Evolutionary conservation across 306 rosid genomes (phyloP).

Genomic region (Lagenaria siceraria): DNA sequence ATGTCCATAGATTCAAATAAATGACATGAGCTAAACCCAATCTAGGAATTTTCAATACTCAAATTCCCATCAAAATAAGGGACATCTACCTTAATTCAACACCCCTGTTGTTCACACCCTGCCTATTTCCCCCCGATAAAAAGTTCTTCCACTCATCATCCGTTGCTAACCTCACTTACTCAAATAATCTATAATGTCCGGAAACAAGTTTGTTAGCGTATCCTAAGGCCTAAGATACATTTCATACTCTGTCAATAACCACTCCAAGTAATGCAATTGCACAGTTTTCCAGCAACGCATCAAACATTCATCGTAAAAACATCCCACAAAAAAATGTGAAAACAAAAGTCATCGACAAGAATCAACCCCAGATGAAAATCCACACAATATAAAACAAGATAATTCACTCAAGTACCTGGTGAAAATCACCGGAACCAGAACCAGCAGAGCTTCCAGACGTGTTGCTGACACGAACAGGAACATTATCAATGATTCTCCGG

Average conservation of each 20-base stretch:
- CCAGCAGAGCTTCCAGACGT: slow-evolving; percentile 95
- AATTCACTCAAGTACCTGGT: slow-evolving; percentile 41
- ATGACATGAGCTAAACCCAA: neutral
- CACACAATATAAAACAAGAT: neutral
- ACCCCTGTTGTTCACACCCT: neutral
- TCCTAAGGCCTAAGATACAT: neutral
- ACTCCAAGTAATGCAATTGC: neutral
- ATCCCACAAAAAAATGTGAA: neutral
- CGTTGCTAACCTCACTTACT: neutral
- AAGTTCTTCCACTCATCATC: neutral
- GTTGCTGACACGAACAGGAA: slow-evolving; percentile 93
- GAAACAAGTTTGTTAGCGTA: neutral
- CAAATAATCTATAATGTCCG: too few relatives aligned
- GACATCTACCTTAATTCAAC: neutral
- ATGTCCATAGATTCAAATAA: neutral
- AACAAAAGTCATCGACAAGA: neutral
- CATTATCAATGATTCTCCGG: slow-evolving; percentile 78
- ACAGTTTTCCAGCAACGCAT: neutral
- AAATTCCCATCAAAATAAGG: neutral
- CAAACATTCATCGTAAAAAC: neutral
- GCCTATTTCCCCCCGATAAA: neutral
- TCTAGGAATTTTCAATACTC: neutral
- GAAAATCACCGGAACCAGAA: slow-evolving; percentile 96
- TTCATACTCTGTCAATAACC: neutral
- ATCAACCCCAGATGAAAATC: neutral